Evolutionary conservation across 2,329 filamentous ascomycete species (phyloP).

Genomic region (Ophiocordyceps sinensis): DNA sequence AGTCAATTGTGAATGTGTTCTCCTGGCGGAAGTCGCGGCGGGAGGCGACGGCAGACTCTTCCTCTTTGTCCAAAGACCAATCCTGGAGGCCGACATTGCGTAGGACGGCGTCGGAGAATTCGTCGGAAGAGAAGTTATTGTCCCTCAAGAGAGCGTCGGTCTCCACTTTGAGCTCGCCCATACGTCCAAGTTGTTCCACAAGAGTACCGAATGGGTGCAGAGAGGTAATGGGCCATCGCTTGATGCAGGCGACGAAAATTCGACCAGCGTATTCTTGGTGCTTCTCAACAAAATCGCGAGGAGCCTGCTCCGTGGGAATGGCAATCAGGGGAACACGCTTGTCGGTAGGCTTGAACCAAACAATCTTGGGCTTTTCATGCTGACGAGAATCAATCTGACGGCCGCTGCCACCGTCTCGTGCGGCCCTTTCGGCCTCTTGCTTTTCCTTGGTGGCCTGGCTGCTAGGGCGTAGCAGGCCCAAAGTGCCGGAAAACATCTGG

Average conservation of each 20-base stretch:
- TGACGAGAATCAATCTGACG: constrained; percentile 63
- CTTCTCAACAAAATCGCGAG: constrained; percentile 94
- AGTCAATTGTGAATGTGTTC: constrained; percentile 82
- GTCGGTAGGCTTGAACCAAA: constrained; percentile 99
- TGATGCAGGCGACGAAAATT: constrained; percentile 98
- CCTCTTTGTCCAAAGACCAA: constrained; percentile 77
- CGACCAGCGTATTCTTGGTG: constrained; percentile 95
- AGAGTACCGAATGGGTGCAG: constrained; percentile 96
- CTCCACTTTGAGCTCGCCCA: constrained; percentile 95
- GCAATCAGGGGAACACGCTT: constrained; percentile 97
- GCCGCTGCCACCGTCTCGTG: constrained; percentile 62
- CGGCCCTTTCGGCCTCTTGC: constrained; percentile 89
- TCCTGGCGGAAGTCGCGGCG: constrained; percentile 86
- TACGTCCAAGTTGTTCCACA: constrained; percentile 90
- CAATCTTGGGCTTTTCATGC: constrained; percentile 97
- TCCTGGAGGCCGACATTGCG: constrained; percentile 86
- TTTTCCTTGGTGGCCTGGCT: constrained; percentile 99
- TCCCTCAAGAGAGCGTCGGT: constrained; percentile 93
- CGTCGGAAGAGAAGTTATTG: constrained; percentile 97
- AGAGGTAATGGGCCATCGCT: constrained; percentile 99
- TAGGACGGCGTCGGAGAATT: constrained; percentile 91
- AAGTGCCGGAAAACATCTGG: constrained; percentile 97
- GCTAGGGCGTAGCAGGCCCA: constrained; percentile 85
- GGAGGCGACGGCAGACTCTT: constrained; percentile 54
- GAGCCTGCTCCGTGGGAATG: constrained; percentile 95